A percentile compares a stretch with the other conserved stretches of the same genome.
phyloP scores from a whole-genome alignment of 495 filamentous ascomycete species.

The Lasiosphaeria miniovina region DNA sequence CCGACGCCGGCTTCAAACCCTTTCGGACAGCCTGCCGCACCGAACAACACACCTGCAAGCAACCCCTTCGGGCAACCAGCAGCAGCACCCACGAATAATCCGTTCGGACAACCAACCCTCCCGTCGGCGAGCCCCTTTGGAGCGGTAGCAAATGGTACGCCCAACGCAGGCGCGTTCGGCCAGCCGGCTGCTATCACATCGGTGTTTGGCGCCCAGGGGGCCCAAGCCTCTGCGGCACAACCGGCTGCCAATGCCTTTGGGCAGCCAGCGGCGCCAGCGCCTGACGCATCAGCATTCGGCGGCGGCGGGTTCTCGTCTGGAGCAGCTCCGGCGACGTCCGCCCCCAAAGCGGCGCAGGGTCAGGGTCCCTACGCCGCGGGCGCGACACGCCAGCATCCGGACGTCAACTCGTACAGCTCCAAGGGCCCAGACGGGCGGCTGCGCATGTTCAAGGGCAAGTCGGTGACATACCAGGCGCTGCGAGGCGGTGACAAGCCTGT shows the following conservation, averaged over 20 bases:
- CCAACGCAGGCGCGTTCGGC: slow-evolving; percentile 11
- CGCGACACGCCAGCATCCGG: slow-evolving; percentile 43
- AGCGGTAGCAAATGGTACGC: slow-evolving; percentile 5
- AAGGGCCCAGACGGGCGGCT: slow-evolving; percentile 30
- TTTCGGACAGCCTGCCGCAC: slow-evolving; percentile 32
- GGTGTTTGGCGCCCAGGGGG: neutral
- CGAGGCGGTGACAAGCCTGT: slow-evolving; percentile 20
- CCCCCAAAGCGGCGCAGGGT: slow-evolving; percentile 1
- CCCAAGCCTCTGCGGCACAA: neutral
- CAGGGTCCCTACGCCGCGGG: slow-evolving; percentile 38
- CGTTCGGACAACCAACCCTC: slow-evolving; percentile 11
- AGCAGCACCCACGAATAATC: slow-evolving; percentile 11
- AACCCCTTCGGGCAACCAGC: slow-evolving; percentile 13
- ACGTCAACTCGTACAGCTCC: slow-evolving; percentile 36
- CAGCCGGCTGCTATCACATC: slow-evolving; percentile 30
- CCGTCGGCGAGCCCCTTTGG: slow-evolving; percentile 20
- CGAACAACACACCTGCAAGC: neutral
- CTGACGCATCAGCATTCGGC: slow-evolving; percentile 11
- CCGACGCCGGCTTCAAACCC: slow-evolving; percentile 23
- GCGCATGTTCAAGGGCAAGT: slow-evolving; percentile 41
- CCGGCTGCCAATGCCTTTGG: slow-evolving; percentile 15
- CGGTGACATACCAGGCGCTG: slow-evolving; percentile 32
- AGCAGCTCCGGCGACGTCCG: neutral
- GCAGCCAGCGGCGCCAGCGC: slow-evolving; percentile 11
- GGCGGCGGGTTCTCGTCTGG: slow-evolving; percentile 1